Percentiles rank a stretch among this genome's conserved stretches.
Evolutionary conservation across 2,329 filamentous ascomycete genomes (phyloP).

Genomic region (Colletotrichum karsti): DNA sequence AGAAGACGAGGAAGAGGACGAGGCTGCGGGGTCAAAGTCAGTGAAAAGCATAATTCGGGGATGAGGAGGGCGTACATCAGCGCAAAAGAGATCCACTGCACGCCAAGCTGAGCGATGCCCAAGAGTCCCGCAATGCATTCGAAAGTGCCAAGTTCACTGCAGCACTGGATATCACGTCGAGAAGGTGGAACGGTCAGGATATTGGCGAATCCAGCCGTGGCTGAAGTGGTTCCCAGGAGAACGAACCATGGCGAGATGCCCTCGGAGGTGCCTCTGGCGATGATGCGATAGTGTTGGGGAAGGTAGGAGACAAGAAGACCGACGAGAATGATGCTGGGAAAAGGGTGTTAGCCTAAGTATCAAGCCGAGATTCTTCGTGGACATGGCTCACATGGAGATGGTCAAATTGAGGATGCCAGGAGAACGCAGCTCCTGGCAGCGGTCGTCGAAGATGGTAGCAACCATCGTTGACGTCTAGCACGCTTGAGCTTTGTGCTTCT

Average conservation of each 20-base stretch:
- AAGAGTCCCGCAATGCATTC: constrained; percentile 87
- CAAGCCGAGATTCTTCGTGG: not conserved
- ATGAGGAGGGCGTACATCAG: constrained; percentile 73
- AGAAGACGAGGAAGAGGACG: constrained; percentile 93
- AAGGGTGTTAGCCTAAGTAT: not conserved
- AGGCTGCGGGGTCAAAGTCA: constrained; percentile 63
- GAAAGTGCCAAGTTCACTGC: constrained; percentile 79
- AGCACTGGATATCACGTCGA: constrained; percentile 85
- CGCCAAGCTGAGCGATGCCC: constrained; percentile 89
- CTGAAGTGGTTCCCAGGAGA: constrained; percentile 89
- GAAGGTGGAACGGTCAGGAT: constrained; percentile 89
- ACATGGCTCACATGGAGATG: constrained; percentile 63
- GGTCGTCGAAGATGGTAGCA: constrained; percentile 35
- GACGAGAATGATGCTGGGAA: constrained; percentile 74
- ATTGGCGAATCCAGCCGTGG: constrained; percentile 89
- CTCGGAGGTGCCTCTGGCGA: constrained; percentile 84
- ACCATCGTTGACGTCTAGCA: not conserved
- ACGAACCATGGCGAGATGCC: constrained; percentile 97
- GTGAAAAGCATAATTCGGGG: not conserved
- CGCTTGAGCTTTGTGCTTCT: not conserved
- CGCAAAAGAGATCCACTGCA: constrained; percentile 92
- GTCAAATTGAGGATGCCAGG: constrained; percentile 64
- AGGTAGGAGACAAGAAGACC: constrained; percentile 94
- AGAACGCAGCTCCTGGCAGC: constrained; percentile 61
- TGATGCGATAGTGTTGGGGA: constrained; percentile 93